These are phyloP conservation scores for Ophiostoma novo-ulmi DNA, from an alignment of 2,329 filamentous ascomycete species.

Conservation along the genomic window DNA sequence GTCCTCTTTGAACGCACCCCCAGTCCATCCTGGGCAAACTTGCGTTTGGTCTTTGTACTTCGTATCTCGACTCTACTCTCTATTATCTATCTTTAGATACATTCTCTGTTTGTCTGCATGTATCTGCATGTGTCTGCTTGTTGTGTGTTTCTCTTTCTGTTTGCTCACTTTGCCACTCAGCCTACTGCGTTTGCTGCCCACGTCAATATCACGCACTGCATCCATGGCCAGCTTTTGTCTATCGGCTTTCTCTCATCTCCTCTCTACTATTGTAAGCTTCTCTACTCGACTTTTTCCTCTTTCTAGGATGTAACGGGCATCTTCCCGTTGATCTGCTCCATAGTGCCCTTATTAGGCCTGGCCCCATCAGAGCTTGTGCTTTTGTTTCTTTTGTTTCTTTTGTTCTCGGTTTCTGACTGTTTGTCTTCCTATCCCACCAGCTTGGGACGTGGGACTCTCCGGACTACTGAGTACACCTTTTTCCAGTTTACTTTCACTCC, in stretches of 20 bases:
- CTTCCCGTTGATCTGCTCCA: neutral
- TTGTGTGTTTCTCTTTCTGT: neutral
- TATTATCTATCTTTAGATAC: too few relatives aligned
- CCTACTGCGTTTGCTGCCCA: neutral
- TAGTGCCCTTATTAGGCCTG: neutral
- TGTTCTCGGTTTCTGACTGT: neutral
- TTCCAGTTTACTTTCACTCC: neutral
- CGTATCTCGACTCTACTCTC: too few relatives aligned
- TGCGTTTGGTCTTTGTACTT: too few relatives aligned
- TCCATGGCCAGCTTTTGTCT: neutral
- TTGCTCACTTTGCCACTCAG: neutral
- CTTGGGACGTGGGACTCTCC: neutral
- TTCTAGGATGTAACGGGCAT: conserved; percentile 15
- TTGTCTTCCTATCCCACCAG: neutral
- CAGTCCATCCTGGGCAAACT: conserved; percentile 1
- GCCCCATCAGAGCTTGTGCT: neutral
- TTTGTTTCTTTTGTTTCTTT: neutral
- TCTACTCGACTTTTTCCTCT: conserved; percentile 10
- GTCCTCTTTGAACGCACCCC: conserved; percentile 18
- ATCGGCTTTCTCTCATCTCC: neutral
- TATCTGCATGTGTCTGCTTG: neutral
- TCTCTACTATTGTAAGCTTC: neutral
- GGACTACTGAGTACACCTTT: neutral
- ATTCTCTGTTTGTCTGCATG: neutral
- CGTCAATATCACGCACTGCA: conserved; percentile 3